Conservation (phyloP, 129 eudicot genomes). For the Escallonia herrerae region DNA sequence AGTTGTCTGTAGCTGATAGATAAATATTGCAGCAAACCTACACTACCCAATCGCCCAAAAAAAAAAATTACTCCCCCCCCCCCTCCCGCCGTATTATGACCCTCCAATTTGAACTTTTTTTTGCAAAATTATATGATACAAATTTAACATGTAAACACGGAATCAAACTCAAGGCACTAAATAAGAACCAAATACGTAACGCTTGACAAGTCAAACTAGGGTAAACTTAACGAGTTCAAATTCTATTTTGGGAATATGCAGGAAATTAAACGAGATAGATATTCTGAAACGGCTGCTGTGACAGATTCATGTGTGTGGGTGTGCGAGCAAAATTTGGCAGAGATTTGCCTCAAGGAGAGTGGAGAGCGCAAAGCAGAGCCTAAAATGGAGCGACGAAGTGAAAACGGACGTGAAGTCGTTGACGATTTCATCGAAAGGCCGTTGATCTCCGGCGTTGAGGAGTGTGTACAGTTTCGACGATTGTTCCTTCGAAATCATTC, state of each 20-base stretch:
- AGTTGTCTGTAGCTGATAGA: no score
- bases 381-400: constrained; percentile 38
- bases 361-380: constrained; percentile 55
- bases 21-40: no score
- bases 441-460: constrained; percentile 58
- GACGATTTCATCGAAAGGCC: constrained; percentile 53
- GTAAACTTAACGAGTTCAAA: neutral
- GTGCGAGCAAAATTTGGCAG: neutral
- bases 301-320: neutral
- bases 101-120: no score
- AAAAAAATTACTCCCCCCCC: no score
- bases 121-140: no score
- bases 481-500: constrained; percentile 12
- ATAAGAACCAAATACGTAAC: neutral
- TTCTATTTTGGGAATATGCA: neutral
- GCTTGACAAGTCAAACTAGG: neutral
- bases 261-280: neutral
- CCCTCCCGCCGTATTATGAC: no score
- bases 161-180: neutral
- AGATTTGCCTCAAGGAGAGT: constrained; percentile 38
- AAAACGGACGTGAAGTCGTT: constrained; percentile 44
- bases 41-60: no score
- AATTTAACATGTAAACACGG: neutral
- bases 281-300: neutral
- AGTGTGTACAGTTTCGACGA: constrained; percentile 28